A percentile compares a stretch with the other conserved stretches of the same genome.
phyloP scores from a whole-genome alignment of 1,139 yeast species.

The Zygoascus sp. region DNA sequence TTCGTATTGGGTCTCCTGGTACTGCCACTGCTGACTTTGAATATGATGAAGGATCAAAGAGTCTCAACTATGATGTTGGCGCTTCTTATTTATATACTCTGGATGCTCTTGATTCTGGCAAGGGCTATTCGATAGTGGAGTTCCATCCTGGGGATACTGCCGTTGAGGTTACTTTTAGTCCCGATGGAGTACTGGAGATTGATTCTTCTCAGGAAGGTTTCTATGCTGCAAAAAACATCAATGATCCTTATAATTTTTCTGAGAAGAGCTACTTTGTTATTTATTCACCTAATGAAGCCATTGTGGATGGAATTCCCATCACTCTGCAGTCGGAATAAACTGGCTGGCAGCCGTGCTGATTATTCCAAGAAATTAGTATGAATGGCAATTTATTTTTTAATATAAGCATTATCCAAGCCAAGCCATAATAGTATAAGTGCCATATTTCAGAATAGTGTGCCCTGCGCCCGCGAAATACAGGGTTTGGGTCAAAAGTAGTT shows the following conservation, averaged over 20 bases:
- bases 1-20: conserved; percentile 34
- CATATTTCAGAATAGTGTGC: too few relatives aligned
- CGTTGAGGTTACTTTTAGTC: conserved; percentile 6
- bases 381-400: too few relatives aligned
- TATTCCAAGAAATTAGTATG: too few relatives aligned
- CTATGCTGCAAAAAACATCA: conserved; percentile 42
- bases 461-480: too few relatives aligned
- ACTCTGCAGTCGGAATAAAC: neutral
- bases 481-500: too few relatives aligned
- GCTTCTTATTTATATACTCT: neutral
- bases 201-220: conserved; percentile 37
- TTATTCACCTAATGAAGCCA: conserved; percentile 1
- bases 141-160: conserved; percentile 12
- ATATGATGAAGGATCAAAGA: neutral
- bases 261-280: neutral
- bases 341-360: too few relatives aligned
- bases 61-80: neutral
- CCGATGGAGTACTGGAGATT: conserved; percentile 23
- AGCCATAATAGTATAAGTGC: too few relatives aligned
- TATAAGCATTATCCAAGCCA: too few relatives aligned
- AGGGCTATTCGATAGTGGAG: neutral
- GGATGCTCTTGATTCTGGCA: neutral
- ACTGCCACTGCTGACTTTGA: neutral
- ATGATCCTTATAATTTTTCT: conserved; percentile 39
- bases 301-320: conserved; percentile 11